A percentile compares a stretch with the other conserved stretches of the same genome.
Evolutionary conservation across 2,329 filamentous ascomycete species (phyloP).

Genomic region (Botrytis byssoidea): DNA sequence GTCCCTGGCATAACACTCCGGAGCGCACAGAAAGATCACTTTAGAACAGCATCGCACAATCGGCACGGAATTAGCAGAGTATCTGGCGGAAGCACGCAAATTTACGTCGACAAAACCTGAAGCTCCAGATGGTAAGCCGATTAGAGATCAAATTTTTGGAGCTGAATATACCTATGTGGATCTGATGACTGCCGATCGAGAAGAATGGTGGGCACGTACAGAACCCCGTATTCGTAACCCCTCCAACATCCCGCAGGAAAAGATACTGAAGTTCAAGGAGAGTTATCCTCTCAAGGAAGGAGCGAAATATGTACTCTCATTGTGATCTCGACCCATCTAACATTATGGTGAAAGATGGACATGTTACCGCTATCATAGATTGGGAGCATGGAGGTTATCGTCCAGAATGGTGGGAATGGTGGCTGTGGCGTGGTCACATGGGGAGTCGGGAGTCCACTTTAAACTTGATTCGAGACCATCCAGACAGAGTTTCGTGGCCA

Average conservation of each 20-base stretch:
- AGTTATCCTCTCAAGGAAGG: neutral
- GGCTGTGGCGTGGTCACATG: rapidly evolving
- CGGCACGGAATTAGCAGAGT: neutral
- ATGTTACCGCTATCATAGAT: constrained; percentile 9
- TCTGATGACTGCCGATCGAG: neutral
- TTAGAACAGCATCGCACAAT: neutral
- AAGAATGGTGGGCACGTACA: constrained; percentile 10
- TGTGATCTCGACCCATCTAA: neutral
- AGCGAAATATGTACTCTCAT: constrained; percentile 10
- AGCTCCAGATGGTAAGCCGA: neutral
- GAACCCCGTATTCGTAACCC: neutral
- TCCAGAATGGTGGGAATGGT: constrained; percentile 11
- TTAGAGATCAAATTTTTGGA: neutral
- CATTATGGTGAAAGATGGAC: constrained; percentile 12
- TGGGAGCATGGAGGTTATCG: constrained; percentile 6
- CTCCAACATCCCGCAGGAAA: too few species aligned
- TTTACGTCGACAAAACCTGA: constrained; percentile 10
- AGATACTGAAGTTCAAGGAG: neutral
- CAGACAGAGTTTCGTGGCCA: rapidly evolving
- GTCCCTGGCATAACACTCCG: neutral
- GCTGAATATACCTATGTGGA: rapidly evolving
- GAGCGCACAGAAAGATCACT: rapidly evolving
- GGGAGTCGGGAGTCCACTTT: rapidly evolving
- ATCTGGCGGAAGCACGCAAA: constrained; percentile 1
- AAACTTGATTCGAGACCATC: neutral